Evolutionary conservation across 345 rosid genomes (phyloP).

Genomic region (Ceriops zippeliana): DNA sequence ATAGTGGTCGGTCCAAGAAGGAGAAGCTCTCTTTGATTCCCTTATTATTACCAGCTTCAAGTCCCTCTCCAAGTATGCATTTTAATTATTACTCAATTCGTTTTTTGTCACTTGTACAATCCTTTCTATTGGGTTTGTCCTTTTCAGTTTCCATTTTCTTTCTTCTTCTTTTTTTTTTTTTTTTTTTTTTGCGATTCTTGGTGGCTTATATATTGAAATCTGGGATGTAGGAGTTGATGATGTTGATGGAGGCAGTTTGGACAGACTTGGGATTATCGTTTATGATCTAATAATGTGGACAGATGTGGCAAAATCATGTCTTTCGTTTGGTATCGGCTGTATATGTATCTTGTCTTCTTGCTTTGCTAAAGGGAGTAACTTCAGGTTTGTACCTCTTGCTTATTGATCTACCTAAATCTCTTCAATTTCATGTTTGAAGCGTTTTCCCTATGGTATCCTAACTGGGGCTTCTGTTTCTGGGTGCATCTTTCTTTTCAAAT

Average conservation of each 20-base stretch:
- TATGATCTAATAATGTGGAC: constrained; percentile 74
- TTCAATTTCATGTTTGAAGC: constrained; percentile 36
- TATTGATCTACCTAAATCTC: constrained; percentile 12
- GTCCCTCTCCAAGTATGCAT: constrained; percentile 45
- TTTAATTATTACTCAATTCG: neutral
- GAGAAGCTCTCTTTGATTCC: constrained; percentile 58
- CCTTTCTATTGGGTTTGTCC: constrained; percentile 1
- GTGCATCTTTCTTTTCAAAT: constrained; percentile 74
- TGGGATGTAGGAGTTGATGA: constrained; percentile 42
- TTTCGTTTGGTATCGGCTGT: constrained; percentile 86
- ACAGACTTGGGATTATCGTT: constrained; percentile 48
- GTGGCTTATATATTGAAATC: neutral
- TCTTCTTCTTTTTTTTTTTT: neutral
- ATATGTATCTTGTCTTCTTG: constrained; percentile 73
- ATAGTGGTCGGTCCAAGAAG: constrained; percentile 55
- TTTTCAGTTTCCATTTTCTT: neutral
- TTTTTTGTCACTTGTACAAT: neutral
- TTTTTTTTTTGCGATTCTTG: neutral
- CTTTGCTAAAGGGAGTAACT: constrained; percentile 68
- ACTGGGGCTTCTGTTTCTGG: constrained; percentile 72
- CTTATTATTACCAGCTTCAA: constrained; percentile 35
- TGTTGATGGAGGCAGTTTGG: constrained; percentile 47
- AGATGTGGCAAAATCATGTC: constrained; percentile 75
- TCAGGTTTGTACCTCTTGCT: constrained; percentile 45
- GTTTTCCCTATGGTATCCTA: constrained; percentile 63